Evolutionary conservation across 306 rosid genomes (phyloP).

Genomic region (Lablab purpureus): DNA sequence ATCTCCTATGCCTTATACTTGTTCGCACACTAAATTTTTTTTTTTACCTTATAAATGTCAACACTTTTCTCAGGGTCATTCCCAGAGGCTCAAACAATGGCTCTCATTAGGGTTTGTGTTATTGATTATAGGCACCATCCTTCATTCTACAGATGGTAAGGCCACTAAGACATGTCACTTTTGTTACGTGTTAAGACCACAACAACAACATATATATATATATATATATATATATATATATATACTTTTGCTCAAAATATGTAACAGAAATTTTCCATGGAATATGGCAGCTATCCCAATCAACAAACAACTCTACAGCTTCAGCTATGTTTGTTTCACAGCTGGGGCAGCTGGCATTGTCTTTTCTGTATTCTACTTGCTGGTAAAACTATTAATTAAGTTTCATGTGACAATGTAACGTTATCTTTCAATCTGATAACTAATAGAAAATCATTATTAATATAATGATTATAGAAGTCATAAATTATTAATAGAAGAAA

Average conservation of each 20-base stretch:
- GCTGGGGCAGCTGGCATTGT: constrained; percentile 86
- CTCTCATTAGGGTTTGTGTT: constrained; percentile 67
- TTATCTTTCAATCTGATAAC: no score
- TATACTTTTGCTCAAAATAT: neutral
- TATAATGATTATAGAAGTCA: no score
- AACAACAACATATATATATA: no score
- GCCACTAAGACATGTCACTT: neutral
- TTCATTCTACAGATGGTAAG: constrained; percentile 80
- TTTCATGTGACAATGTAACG: no score
- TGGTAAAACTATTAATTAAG: constrained; percentile 52
- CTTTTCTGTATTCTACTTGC: constrained; percentile 75
- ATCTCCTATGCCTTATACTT: neutral
- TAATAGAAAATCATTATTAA: no score
- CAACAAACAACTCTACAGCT: constrained; percentile 88
- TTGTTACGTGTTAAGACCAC: neutral
- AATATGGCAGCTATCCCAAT: constrained; percentile 77
- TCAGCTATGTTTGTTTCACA: constrained; percentile 93
- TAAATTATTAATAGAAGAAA: no score
- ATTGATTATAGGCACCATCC: constrained; percentile 65
- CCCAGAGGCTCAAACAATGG: constrained; percentile 90
- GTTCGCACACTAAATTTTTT: neutral
- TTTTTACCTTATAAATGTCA: neutral
- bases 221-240: neutral
- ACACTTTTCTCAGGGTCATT: constrained; percentile 63
- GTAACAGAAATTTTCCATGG: neutral